A percentile compares a stretch with the other conserved stretches of the same genome.
Conservation (phyloP, 495 filamentous ascomycete species). For the Lophiotrema nucula region DNA sequence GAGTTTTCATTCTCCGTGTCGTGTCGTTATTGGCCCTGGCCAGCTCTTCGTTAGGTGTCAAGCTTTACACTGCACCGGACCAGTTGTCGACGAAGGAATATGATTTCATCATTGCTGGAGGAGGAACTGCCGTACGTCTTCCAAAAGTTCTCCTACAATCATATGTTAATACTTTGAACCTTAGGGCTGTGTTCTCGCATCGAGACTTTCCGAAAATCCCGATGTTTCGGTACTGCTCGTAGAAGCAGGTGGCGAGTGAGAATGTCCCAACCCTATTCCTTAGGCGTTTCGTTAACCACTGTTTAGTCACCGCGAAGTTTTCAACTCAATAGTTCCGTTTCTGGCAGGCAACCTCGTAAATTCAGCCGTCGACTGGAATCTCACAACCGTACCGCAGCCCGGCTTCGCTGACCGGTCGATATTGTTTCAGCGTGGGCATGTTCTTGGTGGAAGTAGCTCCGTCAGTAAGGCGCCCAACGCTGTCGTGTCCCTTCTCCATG, state of each 20-base stretch:
- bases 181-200: not conserved
- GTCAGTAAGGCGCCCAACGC: not conserved
- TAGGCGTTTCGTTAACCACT: not conserved
- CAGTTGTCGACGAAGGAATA: constrained; percentile 5
- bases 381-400: not conserved
- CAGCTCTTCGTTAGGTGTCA: constrained; percentile 7
- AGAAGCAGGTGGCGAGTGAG: not conserved
- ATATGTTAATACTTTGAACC: too few species aligned
- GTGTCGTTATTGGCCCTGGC: too few species aligned
- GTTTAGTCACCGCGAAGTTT: not conserved
- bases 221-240: not conserved
- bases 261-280: not conserved
- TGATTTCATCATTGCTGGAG: not conserved
- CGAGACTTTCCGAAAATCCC: not conserved
- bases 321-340: not conserved
- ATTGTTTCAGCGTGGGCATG: not conserved
- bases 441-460: not conserved
- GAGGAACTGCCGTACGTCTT: not conserved
- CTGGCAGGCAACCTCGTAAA: not conserved
- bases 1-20: too few species aligned
- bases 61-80: not conserved
- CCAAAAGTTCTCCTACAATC: too few species aligned
- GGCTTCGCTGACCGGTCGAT: not conserved
- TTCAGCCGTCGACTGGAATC: not conserved
- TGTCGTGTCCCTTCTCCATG: too few species aligned